Conservation (phyloP, 108 stramenopile genomes). For the Schizochytrium sp. region DNA sequence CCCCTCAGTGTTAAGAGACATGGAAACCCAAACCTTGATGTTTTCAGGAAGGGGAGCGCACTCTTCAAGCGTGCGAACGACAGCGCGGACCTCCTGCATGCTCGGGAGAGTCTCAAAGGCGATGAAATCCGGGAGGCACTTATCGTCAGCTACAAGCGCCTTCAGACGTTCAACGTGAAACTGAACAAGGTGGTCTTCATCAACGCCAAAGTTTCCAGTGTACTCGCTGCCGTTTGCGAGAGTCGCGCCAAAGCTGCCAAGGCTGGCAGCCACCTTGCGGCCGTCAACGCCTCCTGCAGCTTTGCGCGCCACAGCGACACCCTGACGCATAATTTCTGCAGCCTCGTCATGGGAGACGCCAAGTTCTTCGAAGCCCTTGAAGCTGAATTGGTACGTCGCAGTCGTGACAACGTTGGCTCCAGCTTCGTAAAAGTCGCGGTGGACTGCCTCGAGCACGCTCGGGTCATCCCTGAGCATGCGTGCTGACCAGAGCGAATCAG, state of each 20-base stretch:
- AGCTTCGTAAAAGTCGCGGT: slow-evolving; percentile 24
- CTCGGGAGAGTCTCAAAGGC: slow-evolving; percentile 53
- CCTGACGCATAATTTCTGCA: neutral
- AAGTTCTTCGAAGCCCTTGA: slow-evolving; percentile 11
- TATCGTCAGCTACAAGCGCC: slow-evolving; percentile 1
- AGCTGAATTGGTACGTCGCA: slow-evolving; percentile 40
- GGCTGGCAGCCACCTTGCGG: slow-evolving; percentile 56
- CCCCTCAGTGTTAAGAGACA: neutral
- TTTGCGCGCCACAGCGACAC: slow-evolving; percentile 24
- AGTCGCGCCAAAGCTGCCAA: slow-evolving; percentile 8
- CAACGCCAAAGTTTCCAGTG: slow-evolving; percentile 38
- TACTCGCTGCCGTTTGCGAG: slow-evolving; percentile 52
- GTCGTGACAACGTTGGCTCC: slow-evolving; percentile 35
- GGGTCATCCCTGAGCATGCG: slow-evolving; percentile 28
- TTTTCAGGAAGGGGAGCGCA: neutral
- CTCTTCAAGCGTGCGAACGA: slow-evolving; percentile 29
- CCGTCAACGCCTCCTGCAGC: neutral
- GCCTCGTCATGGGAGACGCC: slow-evolving; percentile 37
- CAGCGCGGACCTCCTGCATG: slow-evolving; percentile 38
- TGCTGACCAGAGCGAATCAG: slow-evolving; percentile 39
- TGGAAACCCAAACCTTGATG: neutral
- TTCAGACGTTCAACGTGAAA: slow-evolving; percentile 18
- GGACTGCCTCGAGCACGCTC: neutral
- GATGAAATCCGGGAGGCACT: slow-evolving; percentile 2
- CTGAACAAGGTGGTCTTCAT: slow-evolving; percentile 7